A percentile compares a stretch with the other conserved stretches of the same genome.
phyloP scores from a whole-genome alignment of 805 yeast species.

The Lachancea mirantina region DNA sequence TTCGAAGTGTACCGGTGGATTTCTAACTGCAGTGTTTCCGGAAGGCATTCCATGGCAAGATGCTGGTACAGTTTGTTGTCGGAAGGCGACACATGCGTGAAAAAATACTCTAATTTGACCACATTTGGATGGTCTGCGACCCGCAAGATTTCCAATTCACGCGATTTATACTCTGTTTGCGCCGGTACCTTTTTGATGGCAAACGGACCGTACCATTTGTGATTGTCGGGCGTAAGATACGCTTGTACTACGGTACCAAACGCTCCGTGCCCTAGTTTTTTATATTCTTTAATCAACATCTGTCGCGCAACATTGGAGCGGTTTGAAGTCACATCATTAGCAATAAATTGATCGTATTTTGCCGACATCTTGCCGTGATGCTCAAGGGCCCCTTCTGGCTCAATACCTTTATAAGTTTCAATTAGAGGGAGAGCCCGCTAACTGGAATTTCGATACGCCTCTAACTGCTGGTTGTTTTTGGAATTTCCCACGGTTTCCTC shows the following conservation, averaged over 20 bases:
- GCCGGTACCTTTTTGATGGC: slow-evolving; percentile 84
- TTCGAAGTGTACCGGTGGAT: slow-evolving; percentile 60
- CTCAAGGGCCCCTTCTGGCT: too few relatives aligned
- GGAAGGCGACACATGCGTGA: slow-evolving; percentile 54
- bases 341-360: slow-evolving; percentile 38
- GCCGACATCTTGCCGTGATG: slow-evolving; percentile 7
- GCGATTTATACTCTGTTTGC: slow-evolving; percentile 75
- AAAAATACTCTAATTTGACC: slow-evolving; percentile 60
- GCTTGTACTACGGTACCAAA: slow-evolving; percentile 83
- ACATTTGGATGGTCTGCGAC: slow-evolving; percentile 76
- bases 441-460: too few relatives aligned
- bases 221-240: slow-evolving; percentile 37
- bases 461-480: too few relatives aligned
- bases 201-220: slow-evolving; percentile 67
- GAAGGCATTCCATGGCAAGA: slow-evolving; percentile 80
- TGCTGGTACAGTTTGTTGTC: slow-evolving; percentile 70
- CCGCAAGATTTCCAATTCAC: slow-evolving; percentile 72
- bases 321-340: slow-evolving; percentile 58
- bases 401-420: too few relatives aligned
- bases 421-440: too few relatives aligned
- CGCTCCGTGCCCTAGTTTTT: slow-evolving; percentile 79
- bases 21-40: slow-evolving; percentile 72
- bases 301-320: slow-evolving; percentile 44
- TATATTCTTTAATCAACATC: slow-evolving; percentile 66
- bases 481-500: too few relatives aligned